Evolutionary conservation across 179 eudicot genomes (phyloP), one percentile per base, ranked within the genome.

Genomic region (Drosera spatulata): DNA sequence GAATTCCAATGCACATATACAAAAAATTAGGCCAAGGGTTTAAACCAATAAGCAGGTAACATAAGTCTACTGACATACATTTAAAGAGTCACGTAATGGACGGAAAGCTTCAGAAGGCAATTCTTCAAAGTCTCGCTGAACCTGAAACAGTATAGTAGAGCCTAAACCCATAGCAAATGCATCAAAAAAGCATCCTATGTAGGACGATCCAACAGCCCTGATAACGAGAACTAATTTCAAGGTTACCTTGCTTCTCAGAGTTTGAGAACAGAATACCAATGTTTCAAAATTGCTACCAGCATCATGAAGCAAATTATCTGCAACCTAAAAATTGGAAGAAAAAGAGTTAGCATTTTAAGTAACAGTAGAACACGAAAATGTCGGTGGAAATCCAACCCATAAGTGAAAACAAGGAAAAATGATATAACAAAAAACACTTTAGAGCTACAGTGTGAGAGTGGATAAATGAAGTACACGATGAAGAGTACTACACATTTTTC

Each of bases 111-210:
- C 96, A 52, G 84, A 76, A 61, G 98, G 98, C 61, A 91, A 78
- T 75, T 93, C 99, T 77, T 93, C 99, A 78, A 89, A 89, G 81
- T 89, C 95, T 59, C 95, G 89, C 63, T 89, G 96, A 58, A 93
- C 99, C 99, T 93, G 63, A 67, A 41, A 56, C 22, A 40, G 52
- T 7, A 55, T 39, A 59, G 11, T 51, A 58, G 48, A 41, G 15
- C 51, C 61, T 1, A 60, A 43, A 58, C 41, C 41, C 22, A 55
- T 54, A 37, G 10, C 46, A 53, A 41, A 14, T 41, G 38, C 46
- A 11, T 62, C 37, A 41, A 13, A 14, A 9, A 10, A 22, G 50
- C 15, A 44, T 14, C 43, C 52, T 42, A 41, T 46, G 14, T 15
- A 33, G 53, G 53, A 48, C 51, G 42, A 39, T 61, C 50, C 13